Percentiles rank a stretch among this genome's conserved stretches.
phyloP scores from a whole-genome alignment of 2,329 filamentous ascomycete genomes.

The Cryphonectria parasitica region DNA sequence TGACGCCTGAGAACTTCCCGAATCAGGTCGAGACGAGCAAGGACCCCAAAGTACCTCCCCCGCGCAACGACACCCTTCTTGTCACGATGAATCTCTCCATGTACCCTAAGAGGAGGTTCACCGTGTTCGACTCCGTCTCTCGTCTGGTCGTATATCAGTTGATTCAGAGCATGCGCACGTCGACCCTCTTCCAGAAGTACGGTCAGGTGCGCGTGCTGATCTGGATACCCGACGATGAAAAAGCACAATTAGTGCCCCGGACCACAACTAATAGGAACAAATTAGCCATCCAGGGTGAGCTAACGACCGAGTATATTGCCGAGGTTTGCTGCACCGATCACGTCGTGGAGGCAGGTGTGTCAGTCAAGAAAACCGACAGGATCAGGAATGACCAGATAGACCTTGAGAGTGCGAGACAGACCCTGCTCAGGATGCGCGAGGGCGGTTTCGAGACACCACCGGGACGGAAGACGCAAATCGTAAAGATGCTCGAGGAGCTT shows the following conservation, averaged over 20 bases:
- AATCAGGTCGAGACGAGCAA: slow-evolving; percentile 55
- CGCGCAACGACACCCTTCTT: slow-evolving; percentile 73
- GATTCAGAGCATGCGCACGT: slow-evolving; percentile 59
- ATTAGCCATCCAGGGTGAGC: slow-evolving; percentile 61
- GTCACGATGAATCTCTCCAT: slow-evolving; percentile 70
- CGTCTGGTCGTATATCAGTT: slow-evolving; percentile 65
- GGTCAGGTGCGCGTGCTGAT: slow-evolving; percentile 80
- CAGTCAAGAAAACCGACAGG: slow-evolving; percentile 30
- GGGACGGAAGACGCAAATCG: slow-evolving; percentile 45
- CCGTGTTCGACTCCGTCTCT: slow-evolving; percentile 59
- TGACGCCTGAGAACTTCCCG: slow-evolving; percentile 55
- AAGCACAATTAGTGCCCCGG: slow-evolving; percentile 62
- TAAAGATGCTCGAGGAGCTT: slow-evolving; percentile 34
- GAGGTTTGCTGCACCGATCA: slow-evolving; percentile 57
- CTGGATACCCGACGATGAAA: slow-evolving; percentile 69
- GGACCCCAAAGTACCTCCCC: slow-evolving; percentile 36
- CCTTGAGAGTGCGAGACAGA: slow-evolving; percentile 45
- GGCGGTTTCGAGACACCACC: slow-evolving; percentile 48
- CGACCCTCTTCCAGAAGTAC: slow-evolving; percentile 70
- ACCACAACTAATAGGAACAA: slow-evolving; percentile 59
- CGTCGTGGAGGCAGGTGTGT: slow-evolving; percentile 25
- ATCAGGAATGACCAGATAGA: slow-evolving; percentile 54
- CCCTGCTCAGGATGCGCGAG: slow-evolving; percentile 52
- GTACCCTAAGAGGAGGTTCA: slow-evolving; percentile 54
- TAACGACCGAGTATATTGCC: slow-evolving; percentile 61